A percentile compares a stretch with the other conserved stretches of the same genome.
phyloP scores from a whole-genome alignment of 306 rosid genomes.

The Trifolium dubium region DNA sequence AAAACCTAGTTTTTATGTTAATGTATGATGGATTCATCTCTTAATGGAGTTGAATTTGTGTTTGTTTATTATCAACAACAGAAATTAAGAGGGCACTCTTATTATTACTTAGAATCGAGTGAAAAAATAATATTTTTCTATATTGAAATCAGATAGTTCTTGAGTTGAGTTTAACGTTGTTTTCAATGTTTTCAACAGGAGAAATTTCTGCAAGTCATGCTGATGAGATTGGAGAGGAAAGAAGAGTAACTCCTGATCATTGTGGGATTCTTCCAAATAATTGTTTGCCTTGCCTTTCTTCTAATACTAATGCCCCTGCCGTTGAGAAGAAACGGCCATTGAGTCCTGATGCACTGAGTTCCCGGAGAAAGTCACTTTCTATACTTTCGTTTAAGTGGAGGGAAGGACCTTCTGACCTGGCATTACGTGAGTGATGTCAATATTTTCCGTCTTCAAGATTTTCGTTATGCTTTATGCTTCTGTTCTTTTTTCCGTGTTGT shows the following conservation, averaged over 20 bases:
- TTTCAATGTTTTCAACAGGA: conserved; percentile 37
- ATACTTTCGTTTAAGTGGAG: conserved; percentile 83
- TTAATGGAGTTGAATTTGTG: conserved; percentile 37
- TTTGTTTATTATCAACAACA: conserved; percentile 37
- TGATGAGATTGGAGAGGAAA: conserved; percentile 55
- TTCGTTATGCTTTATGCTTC: conserved; percentile 13
- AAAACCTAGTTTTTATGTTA: neutral
- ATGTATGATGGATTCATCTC: conserved; percentile 12
- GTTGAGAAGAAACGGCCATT: conserved; percentile 60
- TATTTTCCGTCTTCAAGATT: neutral
- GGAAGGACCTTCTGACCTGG: conserved; percentile 66
- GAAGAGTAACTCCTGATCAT: conserved; percentile 43
- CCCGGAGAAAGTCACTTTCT: conserved; percentile 59
- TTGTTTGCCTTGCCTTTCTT: conserved; percentile 72
- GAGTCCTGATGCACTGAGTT: conserved; percentile 58
- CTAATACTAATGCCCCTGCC: conserved; percentile 55
- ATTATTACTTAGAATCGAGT: conserved; percentile 28
- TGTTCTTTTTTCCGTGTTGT: neutral
- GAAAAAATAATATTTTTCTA: conserved; percentile 22
- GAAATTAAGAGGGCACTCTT: conserved; percentile 26
- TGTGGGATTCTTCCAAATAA: conserved; percentile 65
- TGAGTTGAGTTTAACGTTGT: conserved; percentile 38
- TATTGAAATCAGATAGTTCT: conserved; percentile 26
- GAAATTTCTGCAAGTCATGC: conserved; percentile 51
- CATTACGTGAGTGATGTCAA: conserved; percentile 59